Evolutionary conservation across 2,329 filamentous ascomycete species (phyloP), one percentile per base, ranked within the genome.

Genomic region (Huntiella savannae): DNA sequence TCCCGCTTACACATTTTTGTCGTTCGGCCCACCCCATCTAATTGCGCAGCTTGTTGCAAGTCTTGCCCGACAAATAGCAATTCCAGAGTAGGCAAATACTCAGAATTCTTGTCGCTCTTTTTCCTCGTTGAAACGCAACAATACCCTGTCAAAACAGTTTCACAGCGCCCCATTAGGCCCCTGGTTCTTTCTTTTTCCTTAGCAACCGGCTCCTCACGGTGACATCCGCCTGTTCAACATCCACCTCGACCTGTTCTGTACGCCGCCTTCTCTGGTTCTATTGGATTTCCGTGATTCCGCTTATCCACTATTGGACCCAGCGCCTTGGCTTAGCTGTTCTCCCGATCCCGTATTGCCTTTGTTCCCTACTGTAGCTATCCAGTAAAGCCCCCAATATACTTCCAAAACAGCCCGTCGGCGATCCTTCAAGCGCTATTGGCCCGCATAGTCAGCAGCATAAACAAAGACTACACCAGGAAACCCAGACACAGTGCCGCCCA

Each of bases 361-460:
- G 22, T 28, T 28, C 22, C 22, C 33, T 33, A 33, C 42, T 10
- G 33, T 19, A 13, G 19, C 33, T 28, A 28, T 28, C 22, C 22
- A 28, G 22, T 28, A 28, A 28, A 37, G 22, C 22, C 22, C 35
- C 39, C 19, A 47, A 49, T 40, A 43, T 35, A 43, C 19, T 43
- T 35, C 44, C 33, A 45, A 49, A 49, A 47, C 48, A 49, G 39
- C 19, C 35, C 33, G 40, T 19, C 40, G 33, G 36, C 32, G 40
- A 48, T 50, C 49, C 45, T 48, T 42, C 40, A 22, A 17, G 45
- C 41, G 35, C 43, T 43, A 34, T 36, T 36, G 12, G 32, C 22
- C 22, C 22, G 22, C 22, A 28, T 28, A 28, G 13, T 13, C 33
- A 33, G 32, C 19, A 34, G 32, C 32, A 43, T 35, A 33, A 43